Conservation (phyloP, 192 early-diverging fungal species). For the Thoreauomyces humboldtii region DNA sequence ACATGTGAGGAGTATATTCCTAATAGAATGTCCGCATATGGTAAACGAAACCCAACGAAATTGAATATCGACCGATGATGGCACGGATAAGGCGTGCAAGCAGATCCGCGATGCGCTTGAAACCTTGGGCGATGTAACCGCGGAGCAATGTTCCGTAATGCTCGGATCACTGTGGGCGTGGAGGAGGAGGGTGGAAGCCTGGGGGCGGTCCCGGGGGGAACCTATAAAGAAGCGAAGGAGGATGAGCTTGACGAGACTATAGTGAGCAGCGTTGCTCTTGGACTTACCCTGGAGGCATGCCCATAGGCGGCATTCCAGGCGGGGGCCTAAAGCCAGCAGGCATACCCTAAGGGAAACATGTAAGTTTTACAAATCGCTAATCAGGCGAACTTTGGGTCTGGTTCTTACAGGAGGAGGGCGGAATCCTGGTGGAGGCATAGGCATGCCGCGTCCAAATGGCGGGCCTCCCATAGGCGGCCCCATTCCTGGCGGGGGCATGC, state of each 20-base stretch:
- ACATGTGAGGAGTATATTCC: no score
- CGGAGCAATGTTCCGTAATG: no score
- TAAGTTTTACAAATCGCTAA: background rate
- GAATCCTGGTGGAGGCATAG: slow-evolving; percentile 55
- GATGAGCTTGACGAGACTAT: slow-evolving; percentile 25
- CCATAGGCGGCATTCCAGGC: slow-evolving; percentile 50
- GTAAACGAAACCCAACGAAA: no score
- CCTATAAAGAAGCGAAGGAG: slow-evolving; percentile 34
- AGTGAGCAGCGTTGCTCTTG: background rate
- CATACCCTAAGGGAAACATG: background rate
- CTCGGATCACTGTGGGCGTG: no score
- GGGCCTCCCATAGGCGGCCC: slow-evolving; percentile 40
- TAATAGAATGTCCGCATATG: no score
- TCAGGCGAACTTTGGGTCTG: no score
- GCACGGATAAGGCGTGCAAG: no score
- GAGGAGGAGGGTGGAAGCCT: slow-evolving; percentile 35
- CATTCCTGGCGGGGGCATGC: slow-evolving; percentile 21
- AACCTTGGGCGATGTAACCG: no score
- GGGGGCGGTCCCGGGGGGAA: slow-evolving; percentile 47
- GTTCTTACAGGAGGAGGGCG: slow-evolving; percentile 49
- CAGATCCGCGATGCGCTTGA: no score
- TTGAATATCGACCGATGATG: no score
- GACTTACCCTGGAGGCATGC: slow-evolving; percentile 41
- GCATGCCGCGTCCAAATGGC: slow-evolving; percentile 42
- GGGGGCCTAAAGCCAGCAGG: slow-evolving; percentile 54